These are phyloP conservation scores for Castanea mollissima DNA, from an alignment of 306 rosid species.

Conservation along the genomic window DNA sequence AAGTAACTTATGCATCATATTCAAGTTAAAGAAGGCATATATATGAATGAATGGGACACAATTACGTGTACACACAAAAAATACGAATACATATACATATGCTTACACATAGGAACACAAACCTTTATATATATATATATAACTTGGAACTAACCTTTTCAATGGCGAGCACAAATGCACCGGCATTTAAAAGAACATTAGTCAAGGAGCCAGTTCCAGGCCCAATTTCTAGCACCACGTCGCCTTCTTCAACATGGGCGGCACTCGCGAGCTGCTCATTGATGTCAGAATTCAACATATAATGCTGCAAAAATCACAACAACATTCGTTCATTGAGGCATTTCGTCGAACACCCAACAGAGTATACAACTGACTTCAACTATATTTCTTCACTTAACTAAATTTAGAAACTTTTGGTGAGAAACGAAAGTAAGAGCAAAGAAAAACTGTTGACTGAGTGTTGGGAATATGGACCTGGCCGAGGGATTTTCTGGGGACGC, in stretches of 20 bases:
- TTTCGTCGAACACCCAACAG: conserved; percentile 11
- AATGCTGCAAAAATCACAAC: conserved; percentile 58
- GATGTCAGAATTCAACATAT: conserved; percentile 75
- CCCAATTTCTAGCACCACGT: conserved; percentile 80
- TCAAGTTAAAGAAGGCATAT: conserved; percentile 1
- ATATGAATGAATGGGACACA: neutral
- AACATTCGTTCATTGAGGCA: conserved; percentile 18
- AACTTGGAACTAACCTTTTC: conserved; percentile 58
- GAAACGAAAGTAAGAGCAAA: too few relatives aligned
- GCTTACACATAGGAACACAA: too few relatives aligned
- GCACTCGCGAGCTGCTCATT: conserved; percentile 69
- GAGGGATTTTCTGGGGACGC: conserved; percentile 81
- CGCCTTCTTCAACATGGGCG: conserved; percentile 64
- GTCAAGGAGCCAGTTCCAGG: conserved; percentile 98
- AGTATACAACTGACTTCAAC: neutral
- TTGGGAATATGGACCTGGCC: conserved; percentile 56
- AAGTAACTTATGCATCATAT: neutral
- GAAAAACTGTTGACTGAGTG: too few relatives aligned
- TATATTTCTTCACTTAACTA: too few relatives aligned
- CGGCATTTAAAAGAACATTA: conserved; percentile 58
- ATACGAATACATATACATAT: too few relatives aligned
- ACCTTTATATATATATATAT: too few relatives aligned
- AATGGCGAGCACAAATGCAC: conserved; percentile 74
- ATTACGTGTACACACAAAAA: too few relatives aligned
- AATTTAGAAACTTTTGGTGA: too few relatives aligned